Conservation (phyloP, 257 asterid genomes). For the Fraxinus pennsylvanica region DNA sequence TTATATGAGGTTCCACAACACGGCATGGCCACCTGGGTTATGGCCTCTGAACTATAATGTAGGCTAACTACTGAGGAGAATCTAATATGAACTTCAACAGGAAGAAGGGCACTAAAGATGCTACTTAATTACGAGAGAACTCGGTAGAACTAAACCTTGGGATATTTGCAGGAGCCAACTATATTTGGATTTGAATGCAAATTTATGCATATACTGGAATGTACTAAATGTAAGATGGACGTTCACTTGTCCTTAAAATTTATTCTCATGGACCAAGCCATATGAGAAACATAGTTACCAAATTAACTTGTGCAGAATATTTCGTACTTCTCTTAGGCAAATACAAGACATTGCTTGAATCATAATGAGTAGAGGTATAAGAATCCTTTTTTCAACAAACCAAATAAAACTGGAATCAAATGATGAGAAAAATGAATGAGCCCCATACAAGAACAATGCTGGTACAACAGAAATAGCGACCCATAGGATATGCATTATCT, state of each 20-base stretch:
- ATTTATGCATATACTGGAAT: neutral
- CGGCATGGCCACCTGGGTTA: neutral
- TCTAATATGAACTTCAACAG: neutral
- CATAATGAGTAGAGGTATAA: neutral
- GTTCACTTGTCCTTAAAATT: neutral
- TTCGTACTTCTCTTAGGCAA: neutral
- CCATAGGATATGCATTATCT: constrained; percentile 9
- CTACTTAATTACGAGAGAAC: neutral
- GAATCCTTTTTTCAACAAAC: neutral
- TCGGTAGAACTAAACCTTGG: constrained; percentile 3
- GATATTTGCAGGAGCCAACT: neutral
- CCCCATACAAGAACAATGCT: neutral
- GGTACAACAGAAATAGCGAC: neutral
- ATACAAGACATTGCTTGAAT: neutral
- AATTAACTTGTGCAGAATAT: neutral
- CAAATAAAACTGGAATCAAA: constrained; percentile 9
- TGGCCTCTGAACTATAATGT: neutral
- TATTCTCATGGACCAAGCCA: constrained; percentile 3
- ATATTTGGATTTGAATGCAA: neutral
- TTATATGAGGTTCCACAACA: neutral
- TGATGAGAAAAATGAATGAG: neutral
- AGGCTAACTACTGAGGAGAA: neutral
- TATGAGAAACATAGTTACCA: constrained; percentile 9
- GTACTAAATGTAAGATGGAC: neutral
- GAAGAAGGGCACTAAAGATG: neutral